Evolutionary conservation across 176 grass and related monocot genomes (phyloP).

Genomic region (Eleusine indica): DNA sequence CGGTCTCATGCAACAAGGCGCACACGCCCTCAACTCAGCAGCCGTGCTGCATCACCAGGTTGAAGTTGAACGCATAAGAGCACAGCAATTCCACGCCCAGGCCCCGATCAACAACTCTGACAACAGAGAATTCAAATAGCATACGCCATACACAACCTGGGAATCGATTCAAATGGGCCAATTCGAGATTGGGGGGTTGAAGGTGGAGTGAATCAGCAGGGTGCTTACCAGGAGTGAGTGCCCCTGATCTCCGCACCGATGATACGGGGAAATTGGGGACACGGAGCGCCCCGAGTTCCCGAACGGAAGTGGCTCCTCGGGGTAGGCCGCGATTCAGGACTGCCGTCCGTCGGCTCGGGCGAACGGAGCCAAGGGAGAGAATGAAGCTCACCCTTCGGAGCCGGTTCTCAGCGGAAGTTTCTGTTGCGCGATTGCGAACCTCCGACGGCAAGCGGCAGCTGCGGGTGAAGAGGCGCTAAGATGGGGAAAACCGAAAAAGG

Average conservation of each 20-base stretch:
- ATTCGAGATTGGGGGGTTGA: neutral
- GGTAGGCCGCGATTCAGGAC: neutral
- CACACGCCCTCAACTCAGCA: neutral
- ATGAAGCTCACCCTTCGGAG: neutral
- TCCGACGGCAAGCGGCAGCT: constrained; percentile 8
- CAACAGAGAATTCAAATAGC: neutral
- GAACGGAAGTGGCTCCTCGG: neutral
- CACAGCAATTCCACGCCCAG: neutral
- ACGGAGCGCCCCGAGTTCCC: neutral
- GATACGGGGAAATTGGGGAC: neutral
- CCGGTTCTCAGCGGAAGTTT: too few relatives aligned
- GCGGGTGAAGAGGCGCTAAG: neutral
- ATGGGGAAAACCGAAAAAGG: neutral
- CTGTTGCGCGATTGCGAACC: neutral
- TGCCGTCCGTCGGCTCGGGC: neutral
- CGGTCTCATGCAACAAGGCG: neutral
- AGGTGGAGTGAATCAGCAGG: neutral
- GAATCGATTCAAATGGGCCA: neutral
- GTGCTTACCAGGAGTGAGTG: constrained; percentile 7
- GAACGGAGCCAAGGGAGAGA: neutral
- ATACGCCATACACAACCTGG: neutral
- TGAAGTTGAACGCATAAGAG: neutral
- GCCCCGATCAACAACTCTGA: neutral
- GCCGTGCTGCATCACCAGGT: neutral
- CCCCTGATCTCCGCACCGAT: neutral